Percentiles rank a stretch among this genome's conserved stretches.
Evolutionary conservation across 2,329 filamentous ascomycete genomes (phyloP).

Genomic region (Trichoderma sp.): DNA sequence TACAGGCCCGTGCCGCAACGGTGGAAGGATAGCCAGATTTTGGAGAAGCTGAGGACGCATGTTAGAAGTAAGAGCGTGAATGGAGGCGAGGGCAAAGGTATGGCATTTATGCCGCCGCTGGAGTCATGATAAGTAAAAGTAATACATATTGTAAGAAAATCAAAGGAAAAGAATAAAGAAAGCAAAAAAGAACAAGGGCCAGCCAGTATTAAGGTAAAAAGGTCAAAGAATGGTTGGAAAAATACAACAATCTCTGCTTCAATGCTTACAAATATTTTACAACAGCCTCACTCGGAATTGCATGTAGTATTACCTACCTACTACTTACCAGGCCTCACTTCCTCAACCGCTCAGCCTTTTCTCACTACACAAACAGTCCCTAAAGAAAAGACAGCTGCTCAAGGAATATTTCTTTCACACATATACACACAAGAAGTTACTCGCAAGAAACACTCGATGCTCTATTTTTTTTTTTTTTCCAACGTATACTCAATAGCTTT

Average conservation of each 20-base stretch:
- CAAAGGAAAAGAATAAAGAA: not conserved
- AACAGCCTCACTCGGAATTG: not conserved
- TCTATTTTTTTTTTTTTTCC: not conserved
- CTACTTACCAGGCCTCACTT: not conserved
- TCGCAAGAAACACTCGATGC: not conserved
- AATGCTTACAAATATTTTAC: not conserved
- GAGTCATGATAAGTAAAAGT: slow-evolving; percentile 20
- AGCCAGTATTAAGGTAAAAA: not conserved
- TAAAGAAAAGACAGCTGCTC: not conserved
- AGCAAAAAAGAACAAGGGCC: not conserved
- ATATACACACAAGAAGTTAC: not conserved
- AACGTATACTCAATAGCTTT: slow-evolving; percentile 37
- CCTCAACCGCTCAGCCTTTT: not conserved
- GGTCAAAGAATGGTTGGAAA: not conserved
- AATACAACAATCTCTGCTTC: not conserved
- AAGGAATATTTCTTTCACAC: not conserved
- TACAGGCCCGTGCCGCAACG: slow-evolving; percentile 85
- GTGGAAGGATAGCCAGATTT: slow-evolving; percentile 82
- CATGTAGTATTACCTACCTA: too few relatives aligned
- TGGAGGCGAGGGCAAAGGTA: slow-evolving; percentile 46
- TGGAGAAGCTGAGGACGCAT: slow-evolving; percentile 76
- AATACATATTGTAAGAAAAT: too few relatives aligned
- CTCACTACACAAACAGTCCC: not conserved
- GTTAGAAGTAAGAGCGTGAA: slow-evolving; percentile 63
- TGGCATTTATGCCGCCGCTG: slow-evolving; percentile 61